These are phyloP conservation scores for Daedaleopsis sinensis DNA, from an alignment of 768 basidiomycete genomes.

Conservation along the genomic window DNA sequence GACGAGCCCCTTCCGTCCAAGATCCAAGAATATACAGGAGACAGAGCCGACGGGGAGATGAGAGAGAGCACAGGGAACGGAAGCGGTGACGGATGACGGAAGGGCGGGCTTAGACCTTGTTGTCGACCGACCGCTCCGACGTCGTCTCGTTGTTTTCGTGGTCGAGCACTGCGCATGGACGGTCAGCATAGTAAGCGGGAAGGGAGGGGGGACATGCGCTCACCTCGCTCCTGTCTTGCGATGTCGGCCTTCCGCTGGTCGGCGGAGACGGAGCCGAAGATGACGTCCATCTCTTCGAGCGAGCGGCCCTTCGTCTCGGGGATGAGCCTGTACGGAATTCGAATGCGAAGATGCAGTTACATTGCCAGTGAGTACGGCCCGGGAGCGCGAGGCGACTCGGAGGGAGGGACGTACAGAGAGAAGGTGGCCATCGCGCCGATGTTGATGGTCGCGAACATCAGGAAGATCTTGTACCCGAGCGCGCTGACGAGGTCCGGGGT, in stretches of 20 bases:
- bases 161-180: slow-evolving; percentile 4
- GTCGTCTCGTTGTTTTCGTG: slow-evolving; percentile 25
- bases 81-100: background rate
- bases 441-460: slow-evolving; percentile 79
- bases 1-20: too few relatives aligned
- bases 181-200: slow-evolving; percentile 3
- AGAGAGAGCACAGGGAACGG: background rate
- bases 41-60: background rate
- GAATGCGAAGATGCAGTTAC: slow-evolving; percentile 46
- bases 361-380: slow-evolving; percentile 37
- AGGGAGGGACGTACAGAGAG: slow-evolving; percentile 50
- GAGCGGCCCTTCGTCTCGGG: slow-evolving; percentile 45
- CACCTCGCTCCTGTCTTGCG: slow-evolving; percentile 44
- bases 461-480: slow-evolving; percentile 74
- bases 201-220: slow-evolving; percentile 1
- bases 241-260: slow-evolving; percentile 60
- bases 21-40: too few relatives aligned
- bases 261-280: slow-evolving; percentile 59
- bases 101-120: slow-evolving; percentile 17
- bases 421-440: slow-evolving; percentile 71
- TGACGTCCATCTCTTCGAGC: slow-evolving; percentile 58
- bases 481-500: slow-evolving; percentile 64
- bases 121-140: slow-evolving; percentile 23
- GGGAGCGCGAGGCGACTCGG: background rate
- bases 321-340: slow-evolving; percentile 42